Percentiles rank a stretch among this genome's conserved stretches.
Evolutionary conservation across 2,329 filamentous ascomycete species (phyloP).

Genomic region (Cladophialophora immunda): DNA sequence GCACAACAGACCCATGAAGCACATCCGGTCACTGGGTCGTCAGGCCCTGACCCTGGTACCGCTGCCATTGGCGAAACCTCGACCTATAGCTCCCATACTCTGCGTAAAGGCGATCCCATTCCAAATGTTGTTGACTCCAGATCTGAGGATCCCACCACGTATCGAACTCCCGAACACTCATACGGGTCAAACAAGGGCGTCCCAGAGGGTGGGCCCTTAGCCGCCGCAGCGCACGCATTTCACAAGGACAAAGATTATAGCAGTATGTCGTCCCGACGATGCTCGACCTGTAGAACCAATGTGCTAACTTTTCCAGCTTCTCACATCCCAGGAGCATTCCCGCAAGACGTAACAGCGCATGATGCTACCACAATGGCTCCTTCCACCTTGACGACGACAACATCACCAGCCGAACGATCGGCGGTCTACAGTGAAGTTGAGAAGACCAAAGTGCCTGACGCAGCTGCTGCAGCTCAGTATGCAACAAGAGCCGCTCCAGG

Average conservation of each 20-base stretch:
- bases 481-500: slow-evolving; percentile 11
- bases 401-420: slow-evolving; percentile 23
- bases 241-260: slow-evolving; percentile 28
- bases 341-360: slow-evolving; percentile 26
- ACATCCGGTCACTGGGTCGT: background rate
- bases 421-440: slow-evolving; percentile 22
- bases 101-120: slow-evolving; percentile 35
- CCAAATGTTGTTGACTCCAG: slow-evolving; percentile 33
- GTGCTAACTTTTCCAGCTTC: slow-evolving; percentile 25
- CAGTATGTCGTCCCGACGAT: slow-evolving; percentile 23
- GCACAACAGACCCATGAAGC: background rate
- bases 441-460: slow-evolving; percentile 11
- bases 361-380: slow-evolving; percentile 20
- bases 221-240: slow-evolving; percentile 31
- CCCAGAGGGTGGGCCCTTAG: slow-evolving; percentile 27
- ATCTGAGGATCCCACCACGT: slow-evolving; percentile 38
- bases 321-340: slow-evolving; percentile 34
- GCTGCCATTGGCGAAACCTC: slow-evolving; percentile 38
- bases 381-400: slow-evolving; percentile 23
- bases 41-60: slow-evolving; percentile 20
- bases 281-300: background rate
- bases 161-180: slow-evolving; percentile 36
- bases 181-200: slow-evolving; percentile 30
- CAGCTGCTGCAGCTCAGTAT: slow-evolving; percentile 11
- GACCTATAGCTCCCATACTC: slow-evolving; percentile 35